Percentiles rank a stretch among this genome's conserved stretches.
Conservation (phyloP, 164 flowering plant species). For the Umbellularia californica region DNA sequence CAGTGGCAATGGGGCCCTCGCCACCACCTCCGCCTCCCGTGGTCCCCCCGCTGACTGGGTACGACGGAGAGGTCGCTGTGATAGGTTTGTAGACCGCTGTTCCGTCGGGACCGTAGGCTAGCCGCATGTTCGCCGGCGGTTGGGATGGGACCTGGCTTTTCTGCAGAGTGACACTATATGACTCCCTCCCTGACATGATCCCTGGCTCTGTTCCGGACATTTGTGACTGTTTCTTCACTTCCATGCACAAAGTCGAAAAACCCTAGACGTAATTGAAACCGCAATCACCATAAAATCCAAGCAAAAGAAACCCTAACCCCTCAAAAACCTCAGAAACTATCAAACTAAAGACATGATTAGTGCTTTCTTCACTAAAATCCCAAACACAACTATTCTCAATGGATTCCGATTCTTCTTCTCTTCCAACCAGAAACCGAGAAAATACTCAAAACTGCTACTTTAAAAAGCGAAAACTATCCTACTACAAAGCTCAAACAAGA, state of each 20-base stretch:
- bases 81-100: conserved; percentile 49
- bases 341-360: background rate
- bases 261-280: conserved; percentile 3
- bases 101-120: conserved; percentile 49
- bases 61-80: conserved; percentile 35
- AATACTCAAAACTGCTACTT: background rate
- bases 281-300: conserved; percentile 5
- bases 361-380: too few relatives aligned
- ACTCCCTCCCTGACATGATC: conserved; percentile 38
- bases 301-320: conserved; percentile 1
- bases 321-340: background rate
- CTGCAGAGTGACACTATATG: conserved; percentile 33
- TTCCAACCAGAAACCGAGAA: background rate
- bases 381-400: too few relatives aligned
- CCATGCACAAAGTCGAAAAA: conserved; percentile 12
- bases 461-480: background rate
- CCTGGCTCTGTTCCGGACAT: conserved; percentile 49
- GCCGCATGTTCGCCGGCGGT: conserved; percentile 41
- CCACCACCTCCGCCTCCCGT: conserved; percentile 8
- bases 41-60: conserved; percentile 9
- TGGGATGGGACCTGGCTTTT: conserved; percentile 25
- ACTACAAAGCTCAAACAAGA: background rate
- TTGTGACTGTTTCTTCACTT: background rate
- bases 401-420: too few relatives aligned
- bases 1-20: conserved; percentile 3